Percentiles rank a stretch among this genome's conserved stretches.
phyloP scores from a whole-genome alignment of 805 yeast genomes.

The Starmerella bombi region DNA sequence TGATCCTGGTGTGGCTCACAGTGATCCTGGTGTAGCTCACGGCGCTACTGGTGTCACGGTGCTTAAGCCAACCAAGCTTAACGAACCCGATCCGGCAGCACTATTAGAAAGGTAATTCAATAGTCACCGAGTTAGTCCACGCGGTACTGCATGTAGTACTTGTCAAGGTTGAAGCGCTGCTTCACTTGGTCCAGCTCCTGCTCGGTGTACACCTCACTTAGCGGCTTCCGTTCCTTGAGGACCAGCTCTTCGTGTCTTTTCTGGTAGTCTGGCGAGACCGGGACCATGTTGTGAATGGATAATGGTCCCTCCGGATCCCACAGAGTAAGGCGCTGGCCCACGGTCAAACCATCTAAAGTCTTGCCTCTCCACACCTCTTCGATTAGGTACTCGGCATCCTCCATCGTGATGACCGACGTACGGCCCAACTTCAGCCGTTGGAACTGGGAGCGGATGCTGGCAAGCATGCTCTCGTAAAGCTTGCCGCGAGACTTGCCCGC shows the following conservation, averaged over 20 bases:
- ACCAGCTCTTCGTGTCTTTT: conserved; percentile 63
- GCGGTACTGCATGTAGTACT: conserved; percentile 49
- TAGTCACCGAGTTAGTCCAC: conserved; percentile 22
- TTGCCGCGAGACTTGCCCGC: conserved; percentile 83
- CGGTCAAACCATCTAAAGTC: conserved; percentile 73
- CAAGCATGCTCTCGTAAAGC: conserved; percentile 69
- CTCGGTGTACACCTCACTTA: conserved; percentile 49
- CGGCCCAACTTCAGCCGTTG: conserved; percentile 62
- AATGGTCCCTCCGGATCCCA: conserved; percentile 66
- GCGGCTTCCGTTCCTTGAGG: conserved; percentile 48
- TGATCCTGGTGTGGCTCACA: no score
- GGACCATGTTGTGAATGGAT: conserved; percentile 63
- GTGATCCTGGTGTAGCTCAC: no score
- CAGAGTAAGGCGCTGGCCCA: conserved; percentile 63
- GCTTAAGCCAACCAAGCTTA: no score
- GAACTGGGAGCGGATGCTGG: conserved; percentile 77
- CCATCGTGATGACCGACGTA: conserved; percentile 48
- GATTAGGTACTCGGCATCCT: conserved; percentile 66
- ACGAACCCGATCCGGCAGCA: no score
- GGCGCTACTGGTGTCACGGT: no score
- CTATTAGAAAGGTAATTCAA: no score
- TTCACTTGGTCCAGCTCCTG: conserved; percentile 44
- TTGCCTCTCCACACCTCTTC: conserved; percentile 92
- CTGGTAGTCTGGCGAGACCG: conserved; percentile 83
- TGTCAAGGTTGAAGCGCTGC: conserved; percentile 61